Evolutionary conservation across 257 asterid genomes (phyloP).

Genomic region (Rubia yunnanensis): DNA sequence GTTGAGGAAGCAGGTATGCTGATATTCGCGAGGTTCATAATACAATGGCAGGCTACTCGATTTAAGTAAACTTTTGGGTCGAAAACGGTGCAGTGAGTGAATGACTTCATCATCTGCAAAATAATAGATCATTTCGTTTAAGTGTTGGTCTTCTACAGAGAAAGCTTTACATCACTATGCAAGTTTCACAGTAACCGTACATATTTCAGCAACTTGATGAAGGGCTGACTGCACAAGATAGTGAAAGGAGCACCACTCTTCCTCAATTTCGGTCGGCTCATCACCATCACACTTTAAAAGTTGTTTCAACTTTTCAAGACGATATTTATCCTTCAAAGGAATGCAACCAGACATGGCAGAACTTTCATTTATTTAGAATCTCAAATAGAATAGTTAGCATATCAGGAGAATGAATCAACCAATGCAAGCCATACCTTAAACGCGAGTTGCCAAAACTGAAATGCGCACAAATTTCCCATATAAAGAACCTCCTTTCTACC

Average conservation of each 20-base stretch:
- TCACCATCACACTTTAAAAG: constrained; percentile 35
- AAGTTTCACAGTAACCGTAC: constrained; percentile 33
- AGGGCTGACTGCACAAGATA: constrained; percentile 76
- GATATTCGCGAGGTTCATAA: constrained; percentile 35
- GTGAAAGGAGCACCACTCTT: constrained; percentile 85
- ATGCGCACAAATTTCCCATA: constrained; percentile 67
- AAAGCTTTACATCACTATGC: constrained; percentile 1
- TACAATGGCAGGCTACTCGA: constrained; percentile 42
- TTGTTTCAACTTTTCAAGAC: constrained; percentile 48
- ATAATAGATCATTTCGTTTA: not conserved
- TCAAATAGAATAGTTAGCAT: not conserved
- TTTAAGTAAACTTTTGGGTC: constrained; percentile 54
- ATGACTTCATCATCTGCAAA: constrained; percentile 84
- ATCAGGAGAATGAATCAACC: not conserved
- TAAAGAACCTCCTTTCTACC: constrained; percentile 65
- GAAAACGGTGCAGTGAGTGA: constrained; percentile 59
- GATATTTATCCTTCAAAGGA: constrained; percentile 53
- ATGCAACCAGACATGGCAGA: constrained; percentile 13
- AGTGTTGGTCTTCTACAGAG: not conserved
- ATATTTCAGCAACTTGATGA: constrained; percentile 60
- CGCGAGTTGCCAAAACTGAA: constrained; percentile 81
- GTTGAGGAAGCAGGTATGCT: constrained; percentile 42
- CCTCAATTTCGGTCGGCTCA: constrained; percentile 48
- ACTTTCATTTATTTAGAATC: constrained; percentile 9
- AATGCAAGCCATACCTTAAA: constrained; percentile 47